A percentile compares a stretch with the other conserved stretches of the same genome.
Conservation (phyloP, 805 yeast species). For the Nakazawaea sp. region DNA sequence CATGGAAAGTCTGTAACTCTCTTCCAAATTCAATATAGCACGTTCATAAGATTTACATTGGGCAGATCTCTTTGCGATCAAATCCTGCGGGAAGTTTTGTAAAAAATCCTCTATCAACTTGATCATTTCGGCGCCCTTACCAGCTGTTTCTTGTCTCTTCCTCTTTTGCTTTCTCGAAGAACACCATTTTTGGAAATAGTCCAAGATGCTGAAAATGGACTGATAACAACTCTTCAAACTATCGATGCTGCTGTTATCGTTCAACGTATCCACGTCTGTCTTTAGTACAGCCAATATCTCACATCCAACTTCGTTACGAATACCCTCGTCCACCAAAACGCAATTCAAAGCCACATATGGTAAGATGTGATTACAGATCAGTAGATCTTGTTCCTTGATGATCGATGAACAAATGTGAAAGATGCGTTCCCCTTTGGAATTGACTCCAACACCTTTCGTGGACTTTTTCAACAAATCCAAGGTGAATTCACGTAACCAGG, state of each 20-base stretch:
- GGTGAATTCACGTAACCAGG: slow-evolving; percentile 70
- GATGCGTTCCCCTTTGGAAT: slow-evolving; percentile 31
- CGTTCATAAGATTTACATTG: slow-evolving; percentile 84
- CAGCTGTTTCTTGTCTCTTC: slow-evolving; percentile 18
- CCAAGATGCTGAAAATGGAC: slow-evolving; percentile 70
- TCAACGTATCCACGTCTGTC: slow-evolving; percentile 33
- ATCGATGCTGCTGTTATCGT: slow-evolving; percentile 49
- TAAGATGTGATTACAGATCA: slow-evolving; percentile 61
- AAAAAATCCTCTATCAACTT: slow-evolving; percentile 41
- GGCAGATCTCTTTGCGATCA: slow-evolving; percentile 72
- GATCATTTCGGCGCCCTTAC: slow-evolving; percentile 22
- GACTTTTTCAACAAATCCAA: slow-evolving; percentile 51
- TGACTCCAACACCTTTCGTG: slow-evolving; percentile 21
- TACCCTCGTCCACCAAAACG: slow-evolving; percentile 36
- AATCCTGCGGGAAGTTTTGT: slow-evolving; percentile 50
- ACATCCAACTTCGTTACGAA: slow-evolving; percentile 34
- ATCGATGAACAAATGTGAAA: slow-evolving; percentile 59
- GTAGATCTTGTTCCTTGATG: slow-evolving; percentile 62
- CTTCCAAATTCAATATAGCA: slow-evolving; percentile 80
- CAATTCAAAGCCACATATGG: slow-evolving; percentile 72
- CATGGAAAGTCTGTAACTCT: slow-evolving; percentile 42
- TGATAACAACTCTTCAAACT: slow-evolving; percentile 61
- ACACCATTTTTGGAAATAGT: slow-evolving; percentile 77
- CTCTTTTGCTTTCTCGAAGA: slow-evolving; percentile 30
- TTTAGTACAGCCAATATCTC: slow-evolving; percentile 61